Percentiles rank a stretch among this genome's conserved stretches.
Conservation (phyloP, 257 asterid genomes). For the Anisodus acutangulus region DNA sequence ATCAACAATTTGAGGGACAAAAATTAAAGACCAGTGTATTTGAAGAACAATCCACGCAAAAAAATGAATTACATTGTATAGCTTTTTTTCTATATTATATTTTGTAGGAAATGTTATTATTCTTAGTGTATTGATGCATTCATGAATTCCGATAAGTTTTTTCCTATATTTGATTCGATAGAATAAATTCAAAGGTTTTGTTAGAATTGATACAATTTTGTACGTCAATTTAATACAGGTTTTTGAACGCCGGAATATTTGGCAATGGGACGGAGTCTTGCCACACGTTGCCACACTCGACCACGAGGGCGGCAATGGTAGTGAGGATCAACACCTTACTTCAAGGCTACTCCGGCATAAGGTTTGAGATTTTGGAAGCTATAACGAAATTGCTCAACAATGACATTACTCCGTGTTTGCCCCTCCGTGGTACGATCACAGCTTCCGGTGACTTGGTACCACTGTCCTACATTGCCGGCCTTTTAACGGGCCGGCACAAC, state of each 20-base stretch:
- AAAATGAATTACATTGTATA: no score
- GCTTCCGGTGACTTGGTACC: conserved; percentile 44
- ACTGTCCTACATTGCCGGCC: conserved; percentile 42
- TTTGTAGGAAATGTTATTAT: no score
- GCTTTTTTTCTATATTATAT: no score
- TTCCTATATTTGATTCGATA: no score
- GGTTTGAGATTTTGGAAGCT: conserved; percentile 44
- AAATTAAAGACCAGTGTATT: no score
- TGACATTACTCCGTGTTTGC: conserved; percentile 40
- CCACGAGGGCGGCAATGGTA: conserved; percentile 43
- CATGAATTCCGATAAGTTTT: no score
- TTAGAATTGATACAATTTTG: no score
- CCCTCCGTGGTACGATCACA: conserved; percentile 44
- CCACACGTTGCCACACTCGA: conserved; percentile 38
- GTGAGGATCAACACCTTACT: conserved; percentile 45
- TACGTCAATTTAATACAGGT: conserved; percentile 22
- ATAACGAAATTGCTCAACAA: conserved; percentile 39
- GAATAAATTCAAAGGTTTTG: no score
- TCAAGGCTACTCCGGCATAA: conserved; percentile 44
- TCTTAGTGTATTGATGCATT: no score
- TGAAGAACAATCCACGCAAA: no score
- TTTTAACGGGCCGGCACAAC: conserved; percentile 36
- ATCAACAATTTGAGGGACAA: no score
- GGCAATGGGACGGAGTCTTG: conserved; percentile 37
- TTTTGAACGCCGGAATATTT: conserved; percentile 43